These are phyloP conservation scores for Xylaria venustula DNA, from an alignment of 495 filamentous ascomycete species.

Conservation along the genomic window DNA sequence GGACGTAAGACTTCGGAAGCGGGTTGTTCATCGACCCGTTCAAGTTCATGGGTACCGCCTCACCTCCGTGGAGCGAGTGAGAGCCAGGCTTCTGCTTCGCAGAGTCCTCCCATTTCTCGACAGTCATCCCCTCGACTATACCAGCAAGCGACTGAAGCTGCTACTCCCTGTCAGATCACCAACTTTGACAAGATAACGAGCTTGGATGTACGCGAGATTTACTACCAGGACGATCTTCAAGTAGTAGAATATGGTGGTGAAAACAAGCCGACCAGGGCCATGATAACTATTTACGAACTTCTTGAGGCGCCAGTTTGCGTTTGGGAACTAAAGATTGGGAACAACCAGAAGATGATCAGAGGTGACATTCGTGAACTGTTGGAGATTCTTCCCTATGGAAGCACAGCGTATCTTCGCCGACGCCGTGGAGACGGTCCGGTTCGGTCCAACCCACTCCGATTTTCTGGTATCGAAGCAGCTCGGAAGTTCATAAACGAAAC, in stretches of 20 bases:
- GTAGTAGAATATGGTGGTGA: neutral
- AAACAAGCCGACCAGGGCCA: neutral
- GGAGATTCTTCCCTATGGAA: neutral
- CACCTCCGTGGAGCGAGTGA: neutral
- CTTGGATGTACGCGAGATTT: neutral
- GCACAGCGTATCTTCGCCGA: neutral
- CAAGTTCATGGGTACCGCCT: neutral
- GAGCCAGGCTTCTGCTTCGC: neutral
- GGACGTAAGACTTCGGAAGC: neutral
- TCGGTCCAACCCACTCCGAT: neutral
- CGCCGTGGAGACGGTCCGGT: neutral
- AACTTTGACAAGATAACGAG: neutral
- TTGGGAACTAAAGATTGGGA: slow-evolving; percentile 2
- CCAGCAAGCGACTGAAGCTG: neutral
- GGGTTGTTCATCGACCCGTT: too few species aligned
- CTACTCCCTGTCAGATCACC: neutral
- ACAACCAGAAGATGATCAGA: neutral
- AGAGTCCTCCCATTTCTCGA: neutral
- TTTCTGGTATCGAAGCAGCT: neutral
- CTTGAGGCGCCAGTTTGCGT: neutral
- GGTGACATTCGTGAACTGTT: slow-evolving; percentile 1
- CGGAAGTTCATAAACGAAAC: neutral
- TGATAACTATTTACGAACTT: slow-evolving; percentile 5
- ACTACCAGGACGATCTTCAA: neutral
- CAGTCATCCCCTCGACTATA: neutral